phyloP scores from a whole-genome alignment of 2,329 filamentous ascomycete species.

The Cercospora sp. region DNA sequence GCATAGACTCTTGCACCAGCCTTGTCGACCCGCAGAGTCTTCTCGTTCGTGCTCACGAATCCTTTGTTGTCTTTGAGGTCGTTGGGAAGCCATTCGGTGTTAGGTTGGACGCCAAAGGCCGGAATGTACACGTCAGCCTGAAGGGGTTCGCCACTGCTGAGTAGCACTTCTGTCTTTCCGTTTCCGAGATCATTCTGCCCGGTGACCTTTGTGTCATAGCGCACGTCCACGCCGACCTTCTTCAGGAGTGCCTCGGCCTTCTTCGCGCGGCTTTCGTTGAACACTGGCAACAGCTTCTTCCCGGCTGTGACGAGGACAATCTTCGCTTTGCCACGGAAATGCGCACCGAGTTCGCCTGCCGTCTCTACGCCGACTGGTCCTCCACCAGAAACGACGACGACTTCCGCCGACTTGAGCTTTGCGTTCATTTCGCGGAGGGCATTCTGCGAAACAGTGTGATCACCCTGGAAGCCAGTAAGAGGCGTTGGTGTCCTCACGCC shows the following conservation, averaged over 20 bases:
- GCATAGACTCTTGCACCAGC: slow-evolving; percentile 51
- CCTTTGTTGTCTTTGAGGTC: slow-evolving; percentile 46
- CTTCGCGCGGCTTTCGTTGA: slow-evolving; percentile 44
- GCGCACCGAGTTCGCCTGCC: slow-evolving; percentile 40
- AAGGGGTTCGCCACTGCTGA: slow-evolving; percentile 51
- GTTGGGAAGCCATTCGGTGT: slow-evolving; percentile 53
- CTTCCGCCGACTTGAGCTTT: slow-evolving; percentile 39
- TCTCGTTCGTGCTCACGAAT: slow-evolving; percentile 51
- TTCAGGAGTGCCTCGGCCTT: slow-evolving; percentile 50
- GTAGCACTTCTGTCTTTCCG: slow-evolving; percentile 45
- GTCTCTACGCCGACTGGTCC: slow-evolving; percentile 43
- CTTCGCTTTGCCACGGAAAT: slow-evolving; percentile 42
- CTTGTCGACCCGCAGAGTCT: slow-evolving; percentile 49
- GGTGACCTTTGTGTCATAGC: slow-evolving; percentile 34
- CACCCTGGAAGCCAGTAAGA: slow-evolving; percentile 47
- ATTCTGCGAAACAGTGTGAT: slow-evolving; percentile 35
- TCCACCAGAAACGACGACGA: slow-evolving; percentile 41
- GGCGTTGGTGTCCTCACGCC: slow-evolving; percentile 52
- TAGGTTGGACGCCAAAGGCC: slow-evolving; percentile 54
- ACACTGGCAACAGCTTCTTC: slow-evolving; percentile 43
- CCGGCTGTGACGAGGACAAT: slow-evolving; percentile 50
- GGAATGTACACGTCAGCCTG: slow-evolving; percentile 56
- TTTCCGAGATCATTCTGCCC: slow-evolving; percentile 36
- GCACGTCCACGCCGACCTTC: slow-evolving; percentile 47
- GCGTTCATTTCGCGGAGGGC: slow-evolving; percentile 38